Conservation (phyloP, 2,329 filamentous ascomycete species). For the Gnomoniopsis smithogilvyi region DNA sequence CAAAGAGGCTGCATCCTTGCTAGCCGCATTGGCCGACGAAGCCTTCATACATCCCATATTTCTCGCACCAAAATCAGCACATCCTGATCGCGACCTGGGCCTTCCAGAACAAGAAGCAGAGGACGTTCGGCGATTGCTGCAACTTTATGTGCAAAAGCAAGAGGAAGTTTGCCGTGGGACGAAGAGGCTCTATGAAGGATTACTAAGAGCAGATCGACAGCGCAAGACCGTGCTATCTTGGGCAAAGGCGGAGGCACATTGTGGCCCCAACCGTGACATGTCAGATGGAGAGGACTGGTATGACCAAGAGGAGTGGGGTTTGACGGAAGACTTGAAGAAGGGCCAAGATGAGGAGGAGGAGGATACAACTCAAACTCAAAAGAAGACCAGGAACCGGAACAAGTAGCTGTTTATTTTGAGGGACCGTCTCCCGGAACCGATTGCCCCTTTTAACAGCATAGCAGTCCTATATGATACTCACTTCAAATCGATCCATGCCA, state of each 20-base stretch:
- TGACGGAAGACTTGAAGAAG: conserved; percentile 74
- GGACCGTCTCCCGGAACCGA: background rate
- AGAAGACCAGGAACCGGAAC: conserved; percentile 57
- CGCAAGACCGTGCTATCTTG: conserved; percentile 69
- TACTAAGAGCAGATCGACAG: conserved; percentile 70
- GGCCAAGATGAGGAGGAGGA: conserved; percentile 82
- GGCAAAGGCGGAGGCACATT: conserved; percentile 75
- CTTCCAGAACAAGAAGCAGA: conserved; percentile 73
- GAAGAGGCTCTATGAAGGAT: conserved; percentile 63
- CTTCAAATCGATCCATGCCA: background rate
- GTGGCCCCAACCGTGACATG: conserved; percentile 65
- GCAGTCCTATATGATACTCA: background rate
- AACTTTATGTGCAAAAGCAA: conserved; percentile 80
- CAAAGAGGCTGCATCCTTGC: conserved; percentile 13
- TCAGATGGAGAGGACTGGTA: conserved; percentile 90
- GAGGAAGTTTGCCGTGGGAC: conserved; percentile 76
- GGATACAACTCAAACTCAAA: conserved; percentile 56
- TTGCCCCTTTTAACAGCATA: background rate
- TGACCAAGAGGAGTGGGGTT: conserved; percentile 74
- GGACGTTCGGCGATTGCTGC: conserved; percentile 69
- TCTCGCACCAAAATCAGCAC: conserved; percentile 57
- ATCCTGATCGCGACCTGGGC: conserved; percentile 67
- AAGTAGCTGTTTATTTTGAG: conserved; percentile 27
- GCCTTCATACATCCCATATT: conserved; percentile 74
- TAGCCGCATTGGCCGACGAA: conserved; percentile 30